phyloP scores from a whole-genome alignment of 805 yeast genomes.

The Ogataea populi-albae region DNA sequence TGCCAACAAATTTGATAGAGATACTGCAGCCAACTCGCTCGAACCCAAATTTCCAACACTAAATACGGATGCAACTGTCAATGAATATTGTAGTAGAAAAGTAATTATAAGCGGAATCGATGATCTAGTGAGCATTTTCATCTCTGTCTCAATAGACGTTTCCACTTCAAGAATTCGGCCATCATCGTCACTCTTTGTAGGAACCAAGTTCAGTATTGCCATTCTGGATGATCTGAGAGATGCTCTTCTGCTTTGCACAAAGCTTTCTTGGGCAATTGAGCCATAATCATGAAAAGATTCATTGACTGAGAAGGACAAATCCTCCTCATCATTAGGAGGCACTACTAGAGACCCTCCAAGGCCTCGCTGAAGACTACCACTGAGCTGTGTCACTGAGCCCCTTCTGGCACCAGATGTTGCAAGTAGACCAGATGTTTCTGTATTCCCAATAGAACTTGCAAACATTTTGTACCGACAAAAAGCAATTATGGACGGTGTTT shows the following conservation, averaged over 20 bases:
- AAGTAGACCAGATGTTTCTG: slow-evolving; percentile 15
- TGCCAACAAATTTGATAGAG: slow-evolving; percentile 55
- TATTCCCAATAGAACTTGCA: slow-evolving; percentile 10
- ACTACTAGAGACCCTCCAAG: slow-evolving; percentile 6
- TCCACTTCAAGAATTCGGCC: slow-evolving; percentile 38
- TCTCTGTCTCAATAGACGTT: slow-evolving; percentile 38
- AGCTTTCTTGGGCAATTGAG: slow-evolving; percentile 18
- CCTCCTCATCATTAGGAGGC: slow-evolving; percentile 12
- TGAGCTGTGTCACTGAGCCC: slow-evolving; percentile 22
- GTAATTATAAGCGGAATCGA: slow-evolving; percentile 53
- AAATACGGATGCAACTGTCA: slow-evolving; percentile 52
- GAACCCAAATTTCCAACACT: slow-evolving; percentile 62
- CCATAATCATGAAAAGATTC: slow-evolving; percentile 21
- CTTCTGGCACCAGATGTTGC: slow-evolving; percentile 18
- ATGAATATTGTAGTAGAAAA: slow-evolving; percentile 51
- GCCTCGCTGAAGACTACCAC: neutral
- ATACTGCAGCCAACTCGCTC: slow-evolving; percentile 54
- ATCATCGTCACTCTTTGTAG: slow-evolving; percentile 21
- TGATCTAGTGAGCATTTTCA: slow-evolving; percentile 37
- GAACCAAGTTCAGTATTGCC: slow-evolving; percentile 14
- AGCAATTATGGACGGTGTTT: neutral
- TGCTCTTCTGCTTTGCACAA: slow-evolving; percentile 27
- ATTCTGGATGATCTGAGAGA: slow-evolving; percentile 21
- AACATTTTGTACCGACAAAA: slow-evolving; percentile 3
- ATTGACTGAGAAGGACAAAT: slow-evolving; percentile 3